Evolutionary conservation across 139 green algal genomes (phyloP).

Genomic region (Volvox reticuliferus): DNA sequence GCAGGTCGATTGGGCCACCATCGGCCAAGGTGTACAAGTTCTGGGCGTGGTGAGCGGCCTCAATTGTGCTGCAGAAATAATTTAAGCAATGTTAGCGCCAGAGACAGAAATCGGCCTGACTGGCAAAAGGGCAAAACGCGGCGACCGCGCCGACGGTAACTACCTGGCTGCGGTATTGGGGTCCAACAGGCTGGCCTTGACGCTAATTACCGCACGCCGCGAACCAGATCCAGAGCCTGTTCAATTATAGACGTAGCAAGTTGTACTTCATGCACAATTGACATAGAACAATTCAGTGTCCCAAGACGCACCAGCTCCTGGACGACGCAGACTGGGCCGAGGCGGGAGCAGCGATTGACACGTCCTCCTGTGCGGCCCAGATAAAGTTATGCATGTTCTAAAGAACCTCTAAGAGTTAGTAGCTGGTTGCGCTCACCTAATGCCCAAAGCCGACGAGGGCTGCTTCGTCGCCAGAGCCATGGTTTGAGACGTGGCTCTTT

Average conservation of each 20-base stretch:
- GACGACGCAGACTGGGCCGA: neutral
- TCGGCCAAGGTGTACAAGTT: slow-evolving; percentile 57
- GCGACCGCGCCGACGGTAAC: slow-evolving; percentile 3
- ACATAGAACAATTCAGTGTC: neutral
- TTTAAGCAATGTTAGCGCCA: neutral
- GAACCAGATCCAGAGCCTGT: slow-evolving; percentile 34
- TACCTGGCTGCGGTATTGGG: slow-evolving; percentile 33
- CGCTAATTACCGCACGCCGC: slow-evolving; percentile 5
- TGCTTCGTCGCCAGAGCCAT: slow-evolving; percentile 40
- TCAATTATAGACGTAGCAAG: neutral
- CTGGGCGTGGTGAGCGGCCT: slow-evolving; percentile 41
- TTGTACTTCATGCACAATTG: neutral
- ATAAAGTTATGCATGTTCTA: neutral
- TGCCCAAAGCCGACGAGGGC: neutral
- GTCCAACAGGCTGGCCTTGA: slow-evolving; percentile 38
- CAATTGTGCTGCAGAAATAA: slow-evolving; percentile 18
- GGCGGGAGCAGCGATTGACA: slow-evolving; percentile 36
- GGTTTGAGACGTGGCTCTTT: neutral
- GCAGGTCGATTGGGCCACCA: slow-evolving; percentile 75
- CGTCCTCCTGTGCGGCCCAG: slow-evolving; percentile 15
- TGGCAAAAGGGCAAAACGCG: neutral
- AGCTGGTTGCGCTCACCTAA: slow-evolving; percentile 13
- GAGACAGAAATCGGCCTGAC: neutral
- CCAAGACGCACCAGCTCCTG: neutral
- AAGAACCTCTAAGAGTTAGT: neutral